Evolutionary conservation across 257 asterid species (phyloP).

Genomic region (Penstemon newberryi): DNA sequence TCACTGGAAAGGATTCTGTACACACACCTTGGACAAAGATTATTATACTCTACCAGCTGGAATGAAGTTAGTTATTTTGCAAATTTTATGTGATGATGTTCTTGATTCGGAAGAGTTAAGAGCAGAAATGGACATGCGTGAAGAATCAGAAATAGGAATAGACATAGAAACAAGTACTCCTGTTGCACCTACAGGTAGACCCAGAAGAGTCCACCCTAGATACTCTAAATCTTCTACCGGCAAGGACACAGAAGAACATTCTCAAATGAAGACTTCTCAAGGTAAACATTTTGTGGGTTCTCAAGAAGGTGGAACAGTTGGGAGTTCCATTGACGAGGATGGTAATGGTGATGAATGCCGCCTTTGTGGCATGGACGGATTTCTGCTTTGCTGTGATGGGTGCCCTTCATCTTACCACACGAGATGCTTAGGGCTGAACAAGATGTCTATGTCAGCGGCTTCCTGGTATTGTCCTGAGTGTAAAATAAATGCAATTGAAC

Average conservation of each 20-base stretch:
- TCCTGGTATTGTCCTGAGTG: conserved; percentile 94
- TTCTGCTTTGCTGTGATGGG: conserved; percentile 83
- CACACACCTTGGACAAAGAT: conserved; percentile 65
- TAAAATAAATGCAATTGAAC: conserved; percentile 51
- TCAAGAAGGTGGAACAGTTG: conserved; percentile 39
- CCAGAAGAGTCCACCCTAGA: conserved; percentile 72
- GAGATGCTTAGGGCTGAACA: conserved; percentile 80
- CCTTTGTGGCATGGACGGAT: conserved; percentile 91
- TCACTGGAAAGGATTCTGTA: conserved; percentile 67
- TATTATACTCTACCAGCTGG: conserved; percentile 67
- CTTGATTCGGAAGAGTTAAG: conserved; percentile 75
- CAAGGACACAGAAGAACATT: conserved; percentile 50
- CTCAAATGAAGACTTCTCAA: conserved; percentile 31
- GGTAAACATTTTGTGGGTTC: conserved; percentile 32
- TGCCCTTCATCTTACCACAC: conserved; percentile 82
- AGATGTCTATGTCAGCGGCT: conserved; percentile 62
- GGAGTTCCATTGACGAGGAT: conserved; percentile 52
- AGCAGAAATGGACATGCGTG: conserved; percentile 71
- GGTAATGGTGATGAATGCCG: conserved; percentile 84
- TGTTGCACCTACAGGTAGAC: conserved; percentile 41
- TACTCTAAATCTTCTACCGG: conserved; percentile 55
- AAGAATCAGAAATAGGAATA: conserved; percentile 62
- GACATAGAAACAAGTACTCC: conserved; percentile 48
- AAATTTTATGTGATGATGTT: conserved; percentile 73
- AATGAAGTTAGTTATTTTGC: conserved; percentile 62